These are phyloP conservation scores for Cicer bijugum DNA, from an alignment of 306 rosid genomes.

Conservation along the genomic window DNA sequence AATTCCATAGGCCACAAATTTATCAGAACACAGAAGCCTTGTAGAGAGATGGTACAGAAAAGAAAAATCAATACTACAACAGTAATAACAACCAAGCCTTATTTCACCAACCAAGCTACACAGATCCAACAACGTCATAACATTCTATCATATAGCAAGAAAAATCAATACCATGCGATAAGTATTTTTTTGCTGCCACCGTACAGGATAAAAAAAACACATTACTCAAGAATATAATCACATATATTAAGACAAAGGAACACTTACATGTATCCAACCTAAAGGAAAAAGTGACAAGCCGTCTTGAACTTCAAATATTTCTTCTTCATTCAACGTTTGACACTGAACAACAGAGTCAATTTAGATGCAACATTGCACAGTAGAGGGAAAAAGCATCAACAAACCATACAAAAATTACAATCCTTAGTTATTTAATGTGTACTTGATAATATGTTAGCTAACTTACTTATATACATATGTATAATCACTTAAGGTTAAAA, in stretches of 20 bases:
- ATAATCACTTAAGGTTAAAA: background rate
- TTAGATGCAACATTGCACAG: constrained; percentile 8
- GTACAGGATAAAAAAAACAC: constrained; percentile 22
- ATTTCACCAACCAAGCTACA: too few species aligned
- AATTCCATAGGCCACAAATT: constrained; percentile 7
- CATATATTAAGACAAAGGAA: constrained; percentile 37
- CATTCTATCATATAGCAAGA: background rate
- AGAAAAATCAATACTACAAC: constrained; percentile 20
- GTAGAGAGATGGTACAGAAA: constrained; percentile 13
- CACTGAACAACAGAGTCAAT: constrained; percentile 64
- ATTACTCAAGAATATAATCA: constrained; percentile 26
- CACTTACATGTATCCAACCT: constrained; percentile 99
- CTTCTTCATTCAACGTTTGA: constrained; percentile 95
- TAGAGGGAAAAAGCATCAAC: constrained; percentile 13
- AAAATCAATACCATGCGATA: constrained; percentile 5
- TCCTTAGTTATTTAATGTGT: constrained; percentile 32
- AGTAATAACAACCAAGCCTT: too few species aligned
- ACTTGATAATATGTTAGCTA: constrained; percentile 11
- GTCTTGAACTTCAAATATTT: constrained; percentile 98
- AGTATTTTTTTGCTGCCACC: constrained; percentile 11
- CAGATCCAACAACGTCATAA: too few species aligned
- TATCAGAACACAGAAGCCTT: constrained; percentile 10
- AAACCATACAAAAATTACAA: constrained; percentile 27
- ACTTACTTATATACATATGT: too few species aligned
- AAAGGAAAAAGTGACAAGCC: constrained; percentile 85